Percentiles rank a stretch among this genome's conserved stretches.
Evolutionary conservation across 495 filamentous ascomycete genomes (phyloP).

Genomic region (Hyaloscypha bicolor): DNA sequence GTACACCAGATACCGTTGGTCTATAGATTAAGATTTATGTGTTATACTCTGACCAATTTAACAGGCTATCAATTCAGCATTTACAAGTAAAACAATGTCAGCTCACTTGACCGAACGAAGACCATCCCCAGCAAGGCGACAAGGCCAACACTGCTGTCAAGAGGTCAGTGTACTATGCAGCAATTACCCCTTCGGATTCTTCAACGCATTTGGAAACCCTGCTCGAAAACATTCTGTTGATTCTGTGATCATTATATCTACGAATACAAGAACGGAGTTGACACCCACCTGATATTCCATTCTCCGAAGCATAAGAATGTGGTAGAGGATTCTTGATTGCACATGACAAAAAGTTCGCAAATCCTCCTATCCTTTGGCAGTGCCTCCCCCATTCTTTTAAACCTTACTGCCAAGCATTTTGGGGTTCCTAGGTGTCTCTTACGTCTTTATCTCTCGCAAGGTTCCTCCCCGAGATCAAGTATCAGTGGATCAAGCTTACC

Average conservation of each 20-base stretch:
- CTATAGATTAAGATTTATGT: background rate
- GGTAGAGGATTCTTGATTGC: too few relatives aligned
- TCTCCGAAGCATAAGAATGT: too few relatives aligned
- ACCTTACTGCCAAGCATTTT: too few relatives aligned
- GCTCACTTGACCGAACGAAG: conserved; percentile 55
- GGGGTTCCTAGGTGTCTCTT: too few relatives aligned
- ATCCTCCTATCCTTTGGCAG: too few relatives aligned
- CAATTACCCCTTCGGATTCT: conserved; percentile 62
- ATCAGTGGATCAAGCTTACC: too few relatives aligned
- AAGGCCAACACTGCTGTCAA: conserved; percentile 44
- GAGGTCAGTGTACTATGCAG: conserved; percentile 59
- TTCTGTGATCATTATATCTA: conserved; percentile 72
- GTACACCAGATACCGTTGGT: background rate
- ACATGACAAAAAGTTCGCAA: too few relatives aligned
- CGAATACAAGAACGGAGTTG: conserved; percentile 51
- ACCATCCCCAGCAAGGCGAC: conserved; percentile 48
- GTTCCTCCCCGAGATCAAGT: too few relatives aligned
- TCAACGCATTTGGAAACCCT: conserved; percentile 67
- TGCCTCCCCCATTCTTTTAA: too few relatives aligned
- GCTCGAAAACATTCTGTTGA: conserved; percentile 68
- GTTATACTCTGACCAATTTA: background rate
- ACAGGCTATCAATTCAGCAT: conserved; percentile 53
- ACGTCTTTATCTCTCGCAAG: too few relatives aligned
- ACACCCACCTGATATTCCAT: too few relatives aligned
- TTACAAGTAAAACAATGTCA: conserved; percentile 48